These are phyloP conservation scores for Pythium rishiriense DNA, from an alignment of 352 stramenopile genomes.

Conservation along the genomic window DNA sequence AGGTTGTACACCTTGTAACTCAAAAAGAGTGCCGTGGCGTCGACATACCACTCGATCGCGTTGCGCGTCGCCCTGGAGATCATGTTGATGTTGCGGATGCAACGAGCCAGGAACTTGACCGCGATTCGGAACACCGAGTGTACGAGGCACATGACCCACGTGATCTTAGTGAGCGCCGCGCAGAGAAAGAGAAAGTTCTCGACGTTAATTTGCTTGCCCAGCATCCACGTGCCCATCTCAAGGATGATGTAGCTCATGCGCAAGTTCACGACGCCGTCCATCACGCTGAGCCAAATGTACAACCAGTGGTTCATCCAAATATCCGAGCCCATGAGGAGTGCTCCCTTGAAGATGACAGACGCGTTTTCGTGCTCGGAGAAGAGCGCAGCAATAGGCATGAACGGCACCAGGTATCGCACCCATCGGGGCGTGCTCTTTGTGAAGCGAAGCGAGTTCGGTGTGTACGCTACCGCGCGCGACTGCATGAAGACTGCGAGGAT, in stretches of 20 bases:
- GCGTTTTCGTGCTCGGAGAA: conserved; percentile 41
- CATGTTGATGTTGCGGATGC: conserved; percentile 41
- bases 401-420: conserved; percentile 45
- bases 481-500: conserved; percentile 50
- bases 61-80: conserved; percentile 37
- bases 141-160: conserved; percentile 61
- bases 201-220: conserved; percentile 43
- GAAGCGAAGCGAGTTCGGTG: conserved; percentile 44
- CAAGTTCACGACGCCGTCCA: conserved; percentile 51
- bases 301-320: conserved; percentile 77
- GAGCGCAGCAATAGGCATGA: conserved; percentile 40
- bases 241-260: conserved; percentile 54
- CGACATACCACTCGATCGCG: conserved; percentile 54
- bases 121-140: conserved; percentile 39
- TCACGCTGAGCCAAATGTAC: conserved; percentile 56
- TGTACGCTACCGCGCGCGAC: conserved; percentile 39
- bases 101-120: conserved; percentile 41
- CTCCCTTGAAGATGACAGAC: conserved; percentile 55
- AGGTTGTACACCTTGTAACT: conserved; percentile 69
- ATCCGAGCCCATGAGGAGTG: conserved; percentile 55
- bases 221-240: conserved; percentile 60
- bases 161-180: conserved; percentile 51
- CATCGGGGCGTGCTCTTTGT: conserved; percentile 26
- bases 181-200: conserved; percentile 68
- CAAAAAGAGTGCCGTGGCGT: conserved; percentile 47